Percentiles rank a stretch among this genome's conserved stretches.
Evolutionary conservation across 1,139 yeast genomes (phyloP).

Genomic region (Geotrichum citri-aurantii): DNA sequence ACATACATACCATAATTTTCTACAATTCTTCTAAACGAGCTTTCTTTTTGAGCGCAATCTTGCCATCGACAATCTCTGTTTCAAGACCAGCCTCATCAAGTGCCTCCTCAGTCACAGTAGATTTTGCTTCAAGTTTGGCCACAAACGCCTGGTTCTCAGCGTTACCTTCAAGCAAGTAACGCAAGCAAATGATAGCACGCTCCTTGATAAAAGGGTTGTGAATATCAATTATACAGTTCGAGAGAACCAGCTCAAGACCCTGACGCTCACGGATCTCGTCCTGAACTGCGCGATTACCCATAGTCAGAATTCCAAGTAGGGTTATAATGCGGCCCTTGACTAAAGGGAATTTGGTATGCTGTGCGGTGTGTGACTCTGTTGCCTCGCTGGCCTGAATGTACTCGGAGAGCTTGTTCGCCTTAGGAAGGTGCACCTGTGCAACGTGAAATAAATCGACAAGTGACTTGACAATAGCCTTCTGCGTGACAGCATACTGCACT

Average conservation of each 20-base stretch:
- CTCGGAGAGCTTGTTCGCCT: constrained; percentile 26
- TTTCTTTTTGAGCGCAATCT: constrained; percentile 39
- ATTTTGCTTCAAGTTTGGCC: constrained; percentile 53
- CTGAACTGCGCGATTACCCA: constrained; percentile 52
- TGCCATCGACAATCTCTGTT: constrained; percentile 52
- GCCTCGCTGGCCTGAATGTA: constrained; percentile 1
- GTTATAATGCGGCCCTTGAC: constrained; percentile 30
- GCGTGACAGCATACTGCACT: constrained; percentile 3
- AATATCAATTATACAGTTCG: constrained; percentile 79
- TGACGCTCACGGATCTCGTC: constrained; percentile 60
- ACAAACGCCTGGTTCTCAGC: constrained; percentile 67
- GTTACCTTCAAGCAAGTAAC: constrained; percentile 60
- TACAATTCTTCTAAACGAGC: background rate
- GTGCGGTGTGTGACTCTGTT: constrained; percentile 5
- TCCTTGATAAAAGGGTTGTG: constrained; percentile 86
- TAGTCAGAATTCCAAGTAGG: constrained; percentile 35
- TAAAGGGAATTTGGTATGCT: constrained; percentile 28
- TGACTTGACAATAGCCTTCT: constrained; percentile 9
- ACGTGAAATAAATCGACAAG: constrained; percentile 24
- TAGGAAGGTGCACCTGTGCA: constrained; percentile 28
- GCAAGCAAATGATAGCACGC: constrained; percentile 70
- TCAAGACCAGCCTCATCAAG: constrained; percentile 55
- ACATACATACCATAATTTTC: background rate
- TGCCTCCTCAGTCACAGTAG: constrained; percentile 46
- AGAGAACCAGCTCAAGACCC: constrained; percentile 65